A percentile compares a stretch with the other conserved stretches of the same genome.
Conservation (phyloP, 371 early-diverging fungal species). For the Smittium culicis region DNA sequence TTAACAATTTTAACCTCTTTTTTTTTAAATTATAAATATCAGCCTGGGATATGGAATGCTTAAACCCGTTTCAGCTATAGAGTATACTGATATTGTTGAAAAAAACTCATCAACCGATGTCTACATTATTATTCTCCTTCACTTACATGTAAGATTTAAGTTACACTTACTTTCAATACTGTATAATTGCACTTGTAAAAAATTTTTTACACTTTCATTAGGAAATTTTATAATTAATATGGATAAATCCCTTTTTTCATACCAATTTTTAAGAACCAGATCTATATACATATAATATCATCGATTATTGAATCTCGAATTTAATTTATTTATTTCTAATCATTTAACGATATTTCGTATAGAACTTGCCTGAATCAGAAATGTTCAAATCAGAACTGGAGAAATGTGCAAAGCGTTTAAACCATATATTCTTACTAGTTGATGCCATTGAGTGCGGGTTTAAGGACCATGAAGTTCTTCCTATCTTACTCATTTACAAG, state of each 20-base stretch:
- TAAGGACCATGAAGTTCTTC: conserved; percentile 21
- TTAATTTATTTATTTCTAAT: no score
- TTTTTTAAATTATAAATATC: no score
- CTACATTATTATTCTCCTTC: conserved; percentile 13
- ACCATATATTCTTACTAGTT: conserved; percentile 20
- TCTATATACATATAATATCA: no score
- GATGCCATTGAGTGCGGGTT: conserved; percentile 24
- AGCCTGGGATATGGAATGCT: conserved; percentile 12
- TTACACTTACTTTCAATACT: no score
- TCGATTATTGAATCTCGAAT: no score
- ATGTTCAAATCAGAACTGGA: conserved; percentile 13
- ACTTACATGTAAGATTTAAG: conserved; percentile 10
- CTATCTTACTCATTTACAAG: conserved; percentile 25
- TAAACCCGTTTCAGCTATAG: conserved; percentile 16
- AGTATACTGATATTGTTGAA: conserved; percentile 29
- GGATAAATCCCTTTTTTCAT: no score
- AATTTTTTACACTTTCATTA: no score
- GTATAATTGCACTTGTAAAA: no score
- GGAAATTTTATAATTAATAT: no score
- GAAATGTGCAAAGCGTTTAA: conserved; percentile 3
- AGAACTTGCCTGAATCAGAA: conserved; percentile 11
- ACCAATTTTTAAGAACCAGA: no score
- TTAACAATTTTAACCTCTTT: no score
- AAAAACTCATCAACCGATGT: conserved; percentile 10
- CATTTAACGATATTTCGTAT: no score